Evolutionary conservation across 2,329 filamentous ascomycete genomes (phyloP).

Genomic region (Trichoderma sp.): DNA sequence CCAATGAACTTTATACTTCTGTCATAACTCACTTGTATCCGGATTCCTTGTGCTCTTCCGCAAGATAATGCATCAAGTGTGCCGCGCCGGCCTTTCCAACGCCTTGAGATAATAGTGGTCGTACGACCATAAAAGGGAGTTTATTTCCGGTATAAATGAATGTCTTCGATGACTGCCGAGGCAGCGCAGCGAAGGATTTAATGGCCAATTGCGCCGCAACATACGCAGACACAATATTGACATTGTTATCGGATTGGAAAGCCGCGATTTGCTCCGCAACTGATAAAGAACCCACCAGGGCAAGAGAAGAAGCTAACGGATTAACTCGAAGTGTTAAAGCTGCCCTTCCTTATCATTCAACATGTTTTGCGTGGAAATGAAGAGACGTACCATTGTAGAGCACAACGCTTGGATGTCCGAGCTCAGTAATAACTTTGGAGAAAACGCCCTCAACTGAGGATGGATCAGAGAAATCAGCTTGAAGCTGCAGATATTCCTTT

Average conservation of each 20-base stretch:
- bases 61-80: slow-evolving; percentile 36
- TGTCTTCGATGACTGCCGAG: background rate
- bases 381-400: background rate
- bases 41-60: slow-evolving; percentile 24
- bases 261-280: background rate
- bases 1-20: background rate
- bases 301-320: background rate
- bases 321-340: background rate
- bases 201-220: background rate
- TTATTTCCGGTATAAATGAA: slow-evolving; percentile 11
- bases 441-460: background rate
- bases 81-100: slow-evolving; percentile 44
- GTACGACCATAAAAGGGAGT: slow-evolving; percentile 29
- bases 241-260: background rate
- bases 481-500: background rate
- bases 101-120: slow-evolving; percentile 40
- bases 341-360: background rate
- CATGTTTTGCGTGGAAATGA: background rate
- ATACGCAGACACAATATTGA: slow-evolving; percentile 7
- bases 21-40: background rate
- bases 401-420: slow-evolving; percentile 1
- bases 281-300: background rate
- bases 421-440: background rate
- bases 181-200: background rate
- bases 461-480: background rate